Conservation (phyloP, 371 early-diverging fungal genomes). For the Mucor racemosus region DNA sequence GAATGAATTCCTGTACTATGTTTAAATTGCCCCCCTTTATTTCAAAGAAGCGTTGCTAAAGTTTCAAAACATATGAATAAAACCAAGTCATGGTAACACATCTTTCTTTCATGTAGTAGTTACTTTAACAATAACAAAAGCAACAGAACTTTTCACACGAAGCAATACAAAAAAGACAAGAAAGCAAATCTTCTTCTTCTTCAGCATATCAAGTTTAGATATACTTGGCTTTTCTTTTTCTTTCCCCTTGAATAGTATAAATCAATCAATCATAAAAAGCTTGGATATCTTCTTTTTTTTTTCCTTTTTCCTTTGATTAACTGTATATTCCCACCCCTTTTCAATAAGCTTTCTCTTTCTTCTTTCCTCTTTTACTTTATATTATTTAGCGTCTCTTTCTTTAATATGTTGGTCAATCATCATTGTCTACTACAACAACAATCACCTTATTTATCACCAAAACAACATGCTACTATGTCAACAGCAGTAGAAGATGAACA, state of each 20-base stretch:
- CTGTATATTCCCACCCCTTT: slow-evolving; percentile 10
- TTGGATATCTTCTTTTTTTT: not conserved
- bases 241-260: not conserved
- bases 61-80: not conserved
- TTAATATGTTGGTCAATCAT: not conserved
- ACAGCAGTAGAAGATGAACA: slow-evolving; percentile 6
- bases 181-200: too few species aligned
- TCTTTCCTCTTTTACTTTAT: not conserved
- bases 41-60: not conserved
- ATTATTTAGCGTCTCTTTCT: too few species aligned
- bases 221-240: not conserved
- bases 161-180: not conserved
- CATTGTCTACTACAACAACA: not conserved
- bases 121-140: slow-evolving; percentile 15
- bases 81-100: slow-evolving; percentile 3
- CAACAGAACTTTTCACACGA: slow-evolving; percentile 5
- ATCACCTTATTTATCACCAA: not conserved
- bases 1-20: not conserved
- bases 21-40: not conserved
- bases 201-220: too few species aligned
- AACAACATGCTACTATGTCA: not conserved
- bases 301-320: not conserved
- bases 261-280: too few species aligned
- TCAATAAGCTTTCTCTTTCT: not conserved
- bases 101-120: slow-evolving; percentile 6